These are phyloP conservation scores for Rostrohypoxylon terebratum DNA, from an alignment of 495 filamentous ascomycete genomes.

Conservation along the genomic window DNA sequence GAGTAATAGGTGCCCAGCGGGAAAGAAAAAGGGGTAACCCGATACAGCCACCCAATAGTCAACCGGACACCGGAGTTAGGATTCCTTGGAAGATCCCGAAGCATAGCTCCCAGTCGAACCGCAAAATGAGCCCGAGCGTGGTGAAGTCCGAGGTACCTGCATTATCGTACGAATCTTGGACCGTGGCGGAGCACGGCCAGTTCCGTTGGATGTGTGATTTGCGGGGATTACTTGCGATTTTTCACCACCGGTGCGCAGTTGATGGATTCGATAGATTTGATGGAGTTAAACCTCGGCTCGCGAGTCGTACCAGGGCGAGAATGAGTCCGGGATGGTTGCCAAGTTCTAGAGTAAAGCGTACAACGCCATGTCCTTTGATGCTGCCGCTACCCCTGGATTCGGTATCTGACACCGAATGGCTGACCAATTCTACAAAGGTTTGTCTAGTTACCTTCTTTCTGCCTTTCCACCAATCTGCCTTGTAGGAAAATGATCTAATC, in stretches of 20 bases:
- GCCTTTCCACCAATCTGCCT: constrained; percentile 8
- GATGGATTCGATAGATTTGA: background rate
- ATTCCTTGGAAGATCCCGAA: too few species aligned
- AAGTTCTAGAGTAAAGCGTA: background rate
- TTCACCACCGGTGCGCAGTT: background rate
- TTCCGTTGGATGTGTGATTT: constrained; percentile 18
- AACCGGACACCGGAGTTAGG: background rate
- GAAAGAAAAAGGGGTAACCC: background rate
- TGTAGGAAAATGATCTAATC: background rate
- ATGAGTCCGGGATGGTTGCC: background rate
- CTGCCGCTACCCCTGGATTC: background rate
- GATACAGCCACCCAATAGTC: background rate
- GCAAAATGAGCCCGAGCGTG: background rate
- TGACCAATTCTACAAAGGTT: background rate
- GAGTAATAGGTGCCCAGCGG: background rate
- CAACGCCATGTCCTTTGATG: background rate
- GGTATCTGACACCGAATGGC: background rate
- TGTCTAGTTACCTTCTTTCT: background rate
- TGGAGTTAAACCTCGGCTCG: constrained; percentile 11
- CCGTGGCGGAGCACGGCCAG: constrained; percentile 19
- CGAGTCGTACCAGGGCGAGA: background rate
- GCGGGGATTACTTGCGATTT: constrained; percentile 21
- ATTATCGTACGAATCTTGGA: background rate
- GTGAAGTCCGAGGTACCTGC: background rate
- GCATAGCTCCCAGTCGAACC: background rate